Evolutionary conservation across 1,139 yeast species (phyloP), one percentile per base, ranked within the genome.

Genomic region (Candida sp.): DNA sequence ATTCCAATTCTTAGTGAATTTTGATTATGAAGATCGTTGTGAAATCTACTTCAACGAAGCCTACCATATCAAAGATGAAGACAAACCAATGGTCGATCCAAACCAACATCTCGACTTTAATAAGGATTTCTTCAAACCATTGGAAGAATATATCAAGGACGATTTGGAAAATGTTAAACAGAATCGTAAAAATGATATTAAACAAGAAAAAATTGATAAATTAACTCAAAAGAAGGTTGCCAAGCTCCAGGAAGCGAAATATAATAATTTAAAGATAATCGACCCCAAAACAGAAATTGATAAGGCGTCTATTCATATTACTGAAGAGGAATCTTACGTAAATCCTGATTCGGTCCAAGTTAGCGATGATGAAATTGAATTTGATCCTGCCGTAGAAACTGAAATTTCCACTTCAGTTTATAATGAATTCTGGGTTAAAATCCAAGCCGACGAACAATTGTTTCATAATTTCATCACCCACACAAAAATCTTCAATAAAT

Each of bases 381-480:
- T 38, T 27, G 23, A 25, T 6, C 27, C 35, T 22, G 45, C 40
- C 9, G 32, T 35, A 4, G 38, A 47, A 15, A 42, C 41, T 5
- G 39, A 32, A 22, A 35, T 34, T 22, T 38, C 33, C 22, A 39
- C 25, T 29, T 39, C 36, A 19, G 33, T 36, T 38, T 37, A 37
- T 21, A 12, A 30, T 7, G 30, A 25, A 11, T 23, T 27, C 8
- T 49, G 51, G 55, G 38, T 33, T 4, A 42, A 44, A 11, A 58
- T 60, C 4, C 46, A 38, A 8, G 32, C 39, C 4, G 57, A 58
- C 12, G 73, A 70, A 52, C 70, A 65, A 43, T 41, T 48, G 1
- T 60, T 76, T 50, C 68, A 70, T 42, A 70, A 73, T 45, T 73
- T 66, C 43, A 52, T 75, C 19, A 48, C 75, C 9, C 75, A 72